Conservation (phyloP, 2,329 filamentous ascomycete genomes). For the Botrytis elliptica region DNA sequence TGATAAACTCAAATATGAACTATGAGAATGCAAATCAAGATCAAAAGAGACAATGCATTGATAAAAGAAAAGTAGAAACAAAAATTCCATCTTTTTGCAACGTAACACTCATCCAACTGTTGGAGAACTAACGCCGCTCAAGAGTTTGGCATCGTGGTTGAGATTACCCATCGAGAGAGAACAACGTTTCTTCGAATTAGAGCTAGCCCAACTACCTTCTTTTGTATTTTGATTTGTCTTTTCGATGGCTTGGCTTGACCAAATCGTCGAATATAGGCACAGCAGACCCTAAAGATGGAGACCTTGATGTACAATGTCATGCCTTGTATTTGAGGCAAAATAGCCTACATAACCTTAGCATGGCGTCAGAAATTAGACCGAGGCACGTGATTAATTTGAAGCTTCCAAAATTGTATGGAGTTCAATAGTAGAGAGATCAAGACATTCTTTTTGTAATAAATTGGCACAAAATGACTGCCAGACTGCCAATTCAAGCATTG, state of each 20-base stretch:
- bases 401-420: not conserved
- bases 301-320: not conserved
- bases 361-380: not conserved
- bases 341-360: not conserved
- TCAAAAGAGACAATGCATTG: not conserved
- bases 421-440: not conserved
- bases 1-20: not conserved
- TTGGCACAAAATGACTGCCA: not conserved
- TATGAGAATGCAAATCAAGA: not conserved
- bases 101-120: not conserved
- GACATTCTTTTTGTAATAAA: not conserved
- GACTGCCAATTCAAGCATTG: not conserved
- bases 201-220: too few species aligned
- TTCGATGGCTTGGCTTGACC: not conserved
- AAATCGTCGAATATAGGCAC: not conserved
- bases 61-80: not conserved
- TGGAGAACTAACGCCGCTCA: not conserved
- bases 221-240: not conserved
- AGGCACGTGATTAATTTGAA: not conserved
- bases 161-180: not conserved
- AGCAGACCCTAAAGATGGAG: not conserved
- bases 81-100: not conserved
- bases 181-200: not conserved
- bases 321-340: not conserved
- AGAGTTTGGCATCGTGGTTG: not conserved